A percentile compares a stretch with the other conserved stretches of the same genome.
Conservation (phyloP, 108 stramenopile genomes). For the Skeletonema menzelii region DNA sequence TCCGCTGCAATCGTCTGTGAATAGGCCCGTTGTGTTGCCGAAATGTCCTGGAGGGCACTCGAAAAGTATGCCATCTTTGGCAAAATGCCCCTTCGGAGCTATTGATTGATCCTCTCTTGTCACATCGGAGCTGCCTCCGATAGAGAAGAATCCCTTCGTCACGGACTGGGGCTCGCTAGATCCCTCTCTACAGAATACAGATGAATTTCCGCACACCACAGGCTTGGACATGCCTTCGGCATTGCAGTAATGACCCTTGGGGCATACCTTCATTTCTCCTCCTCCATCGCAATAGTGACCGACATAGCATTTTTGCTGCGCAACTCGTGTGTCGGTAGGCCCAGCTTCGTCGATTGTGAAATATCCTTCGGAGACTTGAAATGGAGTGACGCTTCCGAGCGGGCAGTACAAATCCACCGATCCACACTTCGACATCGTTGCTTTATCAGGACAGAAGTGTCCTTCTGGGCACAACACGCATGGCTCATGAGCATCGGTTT, state of each 20-base stretch:
- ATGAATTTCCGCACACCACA: conserved; percentile 20
- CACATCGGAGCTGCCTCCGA: conserved; percentile 12
- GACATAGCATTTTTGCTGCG: conserved; percentile 7
- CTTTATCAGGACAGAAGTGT: conserved; percentile 19
- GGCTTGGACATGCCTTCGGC: conserved; percentile 11
- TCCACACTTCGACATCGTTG: conserved; percentile 27
- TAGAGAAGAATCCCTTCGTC: conserved; percentile 19
- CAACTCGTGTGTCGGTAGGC: conserved; percentile 9
- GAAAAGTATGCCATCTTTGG: conserved; percentile 18
- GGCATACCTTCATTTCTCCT: conserved; percentile 24
- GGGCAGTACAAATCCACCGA: conserved; percentile 22
- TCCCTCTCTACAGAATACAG: conserved; percentile 29
- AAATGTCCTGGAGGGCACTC: conserved; percentile 35
- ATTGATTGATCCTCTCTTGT: conserved; percentile 12
- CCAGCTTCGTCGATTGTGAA: conserved; percentile 18
- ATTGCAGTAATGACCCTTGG: conserved; percentile 28
- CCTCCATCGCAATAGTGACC: conserved; percentile 32
- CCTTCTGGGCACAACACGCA: conserved; percentile 28
- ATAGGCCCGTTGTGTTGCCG: conserved; percentile 20
- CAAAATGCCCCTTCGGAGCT: conserved; percentile 27
- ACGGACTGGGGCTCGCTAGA: conserved; percentile 26
- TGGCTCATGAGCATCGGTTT: conserved; percentile 23
- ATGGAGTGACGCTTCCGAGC: conserved; percentile 28
- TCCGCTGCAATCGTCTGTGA: conserved; percentile 25
- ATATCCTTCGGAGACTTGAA: conserved; percentile 14